Evolutionary conservation across 2,329 filamentous ascomycete genomes (phyloP).

Genomic region (Hymenoscyphus scutula): DNA sequence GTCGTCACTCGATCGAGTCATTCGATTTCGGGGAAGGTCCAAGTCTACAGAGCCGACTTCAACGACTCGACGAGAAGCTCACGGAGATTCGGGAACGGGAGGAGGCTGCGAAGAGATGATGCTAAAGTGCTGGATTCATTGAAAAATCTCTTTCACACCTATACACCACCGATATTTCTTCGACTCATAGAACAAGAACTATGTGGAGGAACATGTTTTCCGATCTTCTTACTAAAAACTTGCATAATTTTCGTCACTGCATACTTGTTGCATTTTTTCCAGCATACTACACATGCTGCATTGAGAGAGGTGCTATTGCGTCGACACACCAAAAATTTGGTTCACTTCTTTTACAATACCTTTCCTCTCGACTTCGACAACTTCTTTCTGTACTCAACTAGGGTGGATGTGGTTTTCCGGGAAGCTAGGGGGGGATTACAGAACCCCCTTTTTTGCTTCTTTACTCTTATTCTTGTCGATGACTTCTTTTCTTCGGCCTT

Average conservation of each 20-base stretch:
- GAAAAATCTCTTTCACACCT: not conserved
- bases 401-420: too few species aligned
- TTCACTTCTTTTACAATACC: not conserved
- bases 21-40: conserved; percentile 33
- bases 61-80: conserved; percentile 30
- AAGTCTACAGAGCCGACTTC: conserved; percentile 30
- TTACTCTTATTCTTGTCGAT: too few species aligned
- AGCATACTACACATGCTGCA: not conserved
- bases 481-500: too few species aligned
- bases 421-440: too few species aligned
- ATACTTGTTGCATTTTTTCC: not conserved
- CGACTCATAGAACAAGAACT: not conserved
- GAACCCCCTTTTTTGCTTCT: too few species aligned
- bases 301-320: not conserved
- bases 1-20: conserved; percentile 35
- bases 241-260: not conserved
- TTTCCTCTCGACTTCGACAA: not conserved
- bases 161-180: too few species aligned
- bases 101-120: conserved; percentile 17
- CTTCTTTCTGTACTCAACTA: not conserved
- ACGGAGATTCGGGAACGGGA: conserved; percentile 32
- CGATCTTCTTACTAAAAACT: conserved; percentile 1
- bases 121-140: not conserved
- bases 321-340: not conserved
- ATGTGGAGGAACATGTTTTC: not conserved